phyloP scores from a whole-genome alignment of 1,139 yeast species.

The Schwanniomyces etchellsii region DNA sequence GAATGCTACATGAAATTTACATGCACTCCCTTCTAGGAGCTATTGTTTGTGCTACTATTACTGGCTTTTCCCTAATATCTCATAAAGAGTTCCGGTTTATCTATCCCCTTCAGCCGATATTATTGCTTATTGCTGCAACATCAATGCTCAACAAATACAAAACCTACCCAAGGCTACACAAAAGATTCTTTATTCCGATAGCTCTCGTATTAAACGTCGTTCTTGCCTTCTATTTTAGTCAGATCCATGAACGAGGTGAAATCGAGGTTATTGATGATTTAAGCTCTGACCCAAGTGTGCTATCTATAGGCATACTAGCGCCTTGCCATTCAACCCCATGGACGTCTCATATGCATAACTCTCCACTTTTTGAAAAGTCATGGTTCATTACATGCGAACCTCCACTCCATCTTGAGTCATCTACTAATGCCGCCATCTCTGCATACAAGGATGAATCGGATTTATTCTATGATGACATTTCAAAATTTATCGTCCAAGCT shows the following conservation, averaged over 20 bases:
- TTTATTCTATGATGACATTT: constrained; percentile 65
- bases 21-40: constrained; percentile 14
- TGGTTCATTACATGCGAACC: constrained; percentile 95
- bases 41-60: constrained; percentile 36
- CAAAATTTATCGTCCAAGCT: constrained; percentile 32
- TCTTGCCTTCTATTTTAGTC: constrained; percentile 50
- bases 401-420: constrained; percentile 46
- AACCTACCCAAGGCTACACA: constrained; percentile 3
- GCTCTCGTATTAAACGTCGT: constrained; percentile 28
- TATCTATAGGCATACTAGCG: constrained; percentile 70
- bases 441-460: constrained; percentile 86
- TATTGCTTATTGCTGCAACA: constrained; percentile 27
- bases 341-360: constrained; percentile 75
- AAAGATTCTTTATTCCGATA: background rate
- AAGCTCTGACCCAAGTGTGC: constrained; percentile 33
- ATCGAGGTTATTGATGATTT: constrained; percentile 58
- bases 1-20: constrained; percentile 8
- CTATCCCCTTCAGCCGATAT: constrained; percentile 78
- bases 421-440: constrained; percentile 19
- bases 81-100: constrained; percentile 93
- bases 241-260: constrained; percentile 80
- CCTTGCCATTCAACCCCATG: constrained; percentile 99
- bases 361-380: constrained; percentile 26
- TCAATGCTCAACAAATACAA: constrained; percentile 7
- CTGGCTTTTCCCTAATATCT: constrained; percentile 55